phyloP scores from a whole-genome alignment of 345 rosid genomes.

The Rubroshorea leprosula region DNA sequence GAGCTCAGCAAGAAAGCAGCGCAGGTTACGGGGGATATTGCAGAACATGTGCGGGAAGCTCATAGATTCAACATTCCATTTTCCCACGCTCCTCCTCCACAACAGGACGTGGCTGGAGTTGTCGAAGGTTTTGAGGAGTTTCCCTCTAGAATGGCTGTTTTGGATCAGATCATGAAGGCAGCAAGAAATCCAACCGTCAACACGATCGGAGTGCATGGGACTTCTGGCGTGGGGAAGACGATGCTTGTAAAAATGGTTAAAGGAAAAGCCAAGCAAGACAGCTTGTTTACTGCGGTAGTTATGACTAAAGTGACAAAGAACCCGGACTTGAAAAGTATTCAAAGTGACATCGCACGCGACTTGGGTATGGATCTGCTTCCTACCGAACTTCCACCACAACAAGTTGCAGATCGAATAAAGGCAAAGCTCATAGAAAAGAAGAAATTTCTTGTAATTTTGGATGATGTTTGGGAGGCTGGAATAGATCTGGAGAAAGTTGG shows the following conservation, averaged over 20 bases:
- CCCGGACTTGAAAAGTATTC: neutral
- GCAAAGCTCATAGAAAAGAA: neutral
- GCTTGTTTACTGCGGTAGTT: neutral
- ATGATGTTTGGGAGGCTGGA: too few species aligned
- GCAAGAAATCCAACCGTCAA: neutral
- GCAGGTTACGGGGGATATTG: too few species aligned
- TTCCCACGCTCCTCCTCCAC: too few species aligned
- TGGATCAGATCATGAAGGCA: neutral
- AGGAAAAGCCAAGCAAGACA: neutral
- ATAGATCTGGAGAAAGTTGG: too few species aligned
- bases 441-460: too few species aligned
- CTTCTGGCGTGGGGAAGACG: neutral
- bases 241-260: neutral
- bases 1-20: too few species aligned
- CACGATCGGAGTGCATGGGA: neutral
- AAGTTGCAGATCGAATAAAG: too few species aligned
- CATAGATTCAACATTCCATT: too few species aligned
- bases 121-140: too few species aligned
- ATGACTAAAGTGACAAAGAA: neutral
- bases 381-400: neutral
- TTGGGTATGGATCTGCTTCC: neutral
- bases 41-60: too few species aligned
- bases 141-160: neutral
- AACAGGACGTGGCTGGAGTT: too few species aligned
- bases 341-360: neutral